Evolutionary conservation across 1,139 yeast genomes (phyloP).

Genomic region (Scheffersomyces cryptocercus): DNA sequence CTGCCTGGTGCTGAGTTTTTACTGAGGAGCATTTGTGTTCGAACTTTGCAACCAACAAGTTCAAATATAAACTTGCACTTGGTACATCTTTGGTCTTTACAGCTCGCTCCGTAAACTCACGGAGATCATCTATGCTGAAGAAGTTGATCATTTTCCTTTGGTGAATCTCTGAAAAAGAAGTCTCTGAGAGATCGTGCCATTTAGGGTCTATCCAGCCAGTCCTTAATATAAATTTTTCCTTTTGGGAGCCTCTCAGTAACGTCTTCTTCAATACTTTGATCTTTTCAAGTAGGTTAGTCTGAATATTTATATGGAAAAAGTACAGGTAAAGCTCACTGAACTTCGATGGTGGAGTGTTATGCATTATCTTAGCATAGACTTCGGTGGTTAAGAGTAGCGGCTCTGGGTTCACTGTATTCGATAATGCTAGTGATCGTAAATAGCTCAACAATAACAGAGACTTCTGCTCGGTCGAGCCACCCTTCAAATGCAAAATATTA

Average conservation of each 20-base stretch:
- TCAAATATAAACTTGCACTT: conserved; percentile 35
- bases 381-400: conserved; percentile 23
- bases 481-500: conserved; percentile 16
- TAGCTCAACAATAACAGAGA: conserved; percentile 25
- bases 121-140: conserved; percentile 30
- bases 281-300: conserved; percentile 19
- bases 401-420: conserved; percentile 24
- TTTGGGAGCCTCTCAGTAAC: conserved; percentile 29
- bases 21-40: conserved; percentile 25
- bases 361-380: conserved; percentile 22
- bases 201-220: conserved; percentile 39
- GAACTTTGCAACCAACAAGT: conserved; percentile 37
- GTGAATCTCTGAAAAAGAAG: conserved; percentile 19
- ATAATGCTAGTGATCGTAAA: conserved; percentile 18
- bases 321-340: conserved; percentile 32
- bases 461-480: conserved; percentile 14
- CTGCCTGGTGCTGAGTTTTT: conserved; percentile 7
- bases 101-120: conserved; percentile 22
- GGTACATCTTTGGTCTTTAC: conserved; percentile 31
- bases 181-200: conserved; percentile 36
- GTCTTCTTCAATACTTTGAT: conserved; percentile 18
- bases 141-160: conserved; percentile 31
- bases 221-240: conserved; percentile 34
- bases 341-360: conserved; percentile 18
- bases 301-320: conserved; percentile 36